Evolutionary conservation across 768 basidiomycete species (phyloP).

Genomic region (Baorangia bicolor): DNA sequence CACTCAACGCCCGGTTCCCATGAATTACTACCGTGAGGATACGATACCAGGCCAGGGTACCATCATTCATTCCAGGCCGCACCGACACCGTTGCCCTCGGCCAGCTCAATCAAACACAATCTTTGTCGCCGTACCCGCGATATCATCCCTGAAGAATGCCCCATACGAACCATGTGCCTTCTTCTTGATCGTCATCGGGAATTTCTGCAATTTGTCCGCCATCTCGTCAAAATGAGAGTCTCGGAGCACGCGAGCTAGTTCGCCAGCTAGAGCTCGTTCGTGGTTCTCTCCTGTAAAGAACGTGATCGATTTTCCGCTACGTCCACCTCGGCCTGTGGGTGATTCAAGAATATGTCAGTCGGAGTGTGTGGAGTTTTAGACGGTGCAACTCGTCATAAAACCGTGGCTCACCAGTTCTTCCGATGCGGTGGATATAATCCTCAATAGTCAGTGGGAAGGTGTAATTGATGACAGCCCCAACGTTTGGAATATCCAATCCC

Average conservation of each 20-base stretch:
- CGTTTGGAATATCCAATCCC: conserved; percentile 96
- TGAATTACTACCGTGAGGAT: conserved; percentile 9
- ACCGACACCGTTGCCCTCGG: background rate
- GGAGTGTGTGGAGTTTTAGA: background rate
- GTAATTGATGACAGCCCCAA: conserved; percentile 92
- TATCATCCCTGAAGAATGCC: conserved; percentile 71
- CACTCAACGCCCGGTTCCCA: conserved; percentile 6
- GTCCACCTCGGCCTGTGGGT: conserved; percentile 79
- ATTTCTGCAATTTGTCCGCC: conserved; percentile 62
- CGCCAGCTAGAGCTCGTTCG: conserved; percentile 86
- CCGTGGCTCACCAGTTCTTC: conserved; percentile 66
- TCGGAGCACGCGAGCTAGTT: conserved; percentile 84
- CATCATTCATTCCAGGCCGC: conserved; percentile 1
- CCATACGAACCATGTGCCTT: conserved; percentile 90
- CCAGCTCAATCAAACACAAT: conserved; percentile 60
- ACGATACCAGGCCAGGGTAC: background rate
- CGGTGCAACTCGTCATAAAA: background rate
- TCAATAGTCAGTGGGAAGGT: conserved; percentile 98
- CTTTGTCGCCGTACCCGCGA: conserved; percentile 66
- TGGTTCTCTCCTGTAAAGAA: conserved; percentile 95
- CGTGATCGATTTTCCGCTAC: conserved; percentile 87
- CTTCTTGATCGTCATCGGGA: conserved; percentile 98
- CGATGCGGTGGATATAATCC: conserved; percentile 89
- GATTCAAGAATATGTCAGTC: background rate
- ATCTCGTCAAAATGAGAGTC: conserved; percentile 84